phyloP scores from a whole-genome alignment of 2,329 filamentous ascomycete species.

The Exophiala sp. region DNA sequence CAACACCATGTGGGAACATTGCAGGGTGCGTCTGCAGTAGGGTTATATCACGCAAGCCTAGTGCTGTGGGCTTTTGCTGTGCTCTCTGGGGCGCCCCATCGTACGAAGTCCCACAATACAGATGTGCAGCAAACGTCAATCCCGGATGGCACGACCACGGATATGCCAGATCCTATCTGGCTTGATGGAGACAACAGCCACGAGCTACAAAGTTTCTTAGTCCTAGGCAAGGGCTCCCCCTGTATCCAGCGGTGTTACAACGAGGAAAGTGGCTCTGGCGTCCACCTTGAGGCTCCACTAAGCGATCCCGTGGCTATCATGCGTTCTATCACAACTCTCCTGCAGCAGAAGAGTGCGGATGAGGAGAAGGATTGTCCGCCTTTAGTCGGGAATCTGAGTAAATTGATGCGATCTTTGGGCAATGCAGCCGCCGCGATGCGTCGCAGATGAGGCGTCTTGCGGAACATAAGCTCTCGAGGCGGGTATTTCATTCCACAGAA shows the following conservation, averaged over 20 bases:
- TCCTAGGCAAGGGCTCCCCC: not conserved
- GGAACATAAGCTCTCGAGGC: too few relatives aligned
- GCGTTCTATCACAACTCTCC: not conserved
- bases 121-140: conserved; percentile 17
- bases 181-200: conserved; percentile 2
- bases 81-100: too few relatives aligned
- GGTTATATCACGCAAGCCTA: conserved; percentile 65
- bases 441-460: too few relatives aligned
- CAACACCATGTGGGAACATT: conserved; percentile 53
- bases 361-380: conserved; percentile 43
- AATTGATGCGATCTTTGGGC: conserved; percentile 48
- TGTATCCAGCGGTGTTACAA: not conserved
- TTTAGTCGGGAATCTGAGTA: conserved; percentile 64
- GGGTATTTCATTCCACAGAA: too few relatives aligned
- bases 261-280: not conserved
- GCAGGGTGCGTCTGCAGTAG: conserved; percentile 65
- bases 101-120: conserved; percentile 38
- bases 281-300: not conserved
- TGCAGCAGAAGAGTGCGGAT: not conserved
- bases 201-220: conserved; percentile 29
- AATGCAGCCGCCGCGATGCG: too few relatives aligned
- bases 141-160: too few relatives aligned
- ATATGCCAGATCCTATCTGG: not conserved
- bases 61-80: conserved; percentile 69
- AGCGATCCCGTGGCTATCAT: not conserved